phyloP scores from a whole-genome alignment of 2,329 filamentous ascomycete genomes.

The Neoarthrinium moseri region DNA sequence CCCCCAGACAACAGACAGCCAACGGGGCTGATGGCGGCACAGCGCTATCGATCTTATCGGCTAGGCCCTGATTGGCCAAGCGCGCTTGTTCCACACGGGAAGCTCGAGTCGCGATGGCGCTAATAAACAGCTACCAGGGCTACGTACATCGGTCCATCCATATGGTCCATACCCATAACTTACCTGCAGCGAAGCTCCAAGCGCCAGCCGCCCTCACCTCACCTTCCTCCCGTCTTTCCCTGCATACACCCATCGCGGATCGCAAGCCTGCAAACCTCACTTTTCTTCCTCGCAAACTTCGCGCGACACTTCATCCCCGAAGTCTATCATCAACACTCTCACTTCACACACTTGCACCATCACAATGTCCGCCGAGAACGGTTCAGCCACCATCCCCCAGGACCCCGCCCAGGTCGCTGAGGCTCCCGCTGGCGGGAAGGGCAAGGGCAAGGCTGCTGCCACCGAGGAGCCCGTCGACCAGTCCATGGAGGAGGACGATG shows the following conservation, averaged over 20 bases:
- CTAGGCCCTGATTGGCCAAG: not conserved
- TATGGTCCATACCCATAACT: not conserved
- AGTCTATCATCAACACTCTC: too few relatives aligned
- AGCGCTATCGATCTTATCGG: slow-evolving; percentile 19
- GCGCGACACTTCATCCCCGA: not conserved
- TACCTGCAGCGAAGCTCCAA: not conserved
- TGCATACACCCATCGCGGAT: not conserved
- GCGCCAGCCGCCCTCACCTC: slow-evolving; percentile 1
- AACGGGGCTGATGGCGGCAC: slow-evolving; percentile 53
- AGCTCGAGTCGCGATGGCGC: slow-evolving; percentile 4
- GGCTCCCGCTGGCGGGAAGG: slow-evolving; percentile 62
- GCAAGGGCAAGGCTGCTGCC: slow-evolving; percentile 79
- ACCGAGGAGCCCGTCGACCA: slow-evolving; percentile 54
- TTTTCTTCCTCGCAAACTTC: slow-evolving; percentile 6
- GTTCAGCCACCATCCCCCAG: slow-evolving; percentile 43
- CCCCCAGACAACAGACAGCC: too few relatives aligned
- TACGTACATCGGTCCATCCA: too few relatives aligned
- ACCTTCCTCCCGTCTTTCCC: not conserved
- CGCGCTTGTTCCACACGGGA: not conserved
- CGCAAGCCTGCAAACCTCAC: slow-evolving; percentile 3
- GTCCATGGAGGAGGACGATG: slow-evolving; percentile 74
- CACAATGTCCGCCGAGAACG: slow-evolving; percentile 51
- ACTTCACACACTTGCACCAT: slow-evolving; percentile 3
- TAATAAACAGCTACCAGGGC: slow-evolving; percentile 8
- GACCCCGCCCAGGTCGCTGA: slow-evolving; percentile 42